Percentiles rank a stretch among this genome's conserved stretches.
Evolutionary conservation across 169 alveolate species (phyloP).

Genomic region (Cryptosporidium meleagridis): DNA sequence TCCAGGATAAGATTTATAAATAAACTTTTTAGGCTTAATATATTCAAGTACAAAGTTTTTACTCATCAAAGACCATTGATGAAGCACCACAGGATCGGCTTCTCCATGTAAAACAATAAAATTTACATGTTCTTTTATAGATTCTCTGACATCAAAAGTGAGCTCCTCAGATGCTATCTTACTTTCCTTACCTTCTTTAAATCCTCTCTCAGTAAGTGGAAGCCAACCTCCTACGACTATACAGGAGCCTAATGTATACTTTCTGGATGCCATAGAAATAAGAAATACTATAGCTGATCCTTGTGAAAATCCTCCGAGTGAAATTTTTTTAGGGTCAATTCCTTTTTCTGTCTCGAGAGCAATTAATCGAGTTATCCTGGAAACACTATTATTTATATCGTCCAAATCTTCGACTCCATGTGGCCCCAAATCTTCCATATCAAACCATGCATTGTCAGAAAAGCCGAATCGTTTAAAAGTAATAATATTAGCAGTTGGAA

Average conservation of each 20-base stretch:
- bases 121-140: slow-evolving; percentile 22
- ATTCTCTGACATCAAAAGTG: slow-evolving; percentile 36
- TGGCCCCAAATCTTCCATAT: slow-evolving; percentile 29
- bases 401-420: slow-evolving; percentile 27
- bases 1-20: slow-evolving; percentile 43
- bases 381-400: slow-evolving; percentile 19
- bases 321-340: slow-evolving; percentile 17
- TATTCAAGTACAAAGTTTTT: slow-evolving; percentile 3
- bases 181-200: slow-evolving; percentile 29
- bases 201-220: slow-evolving; percentile 53
- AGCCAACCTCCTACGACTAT: slow-evolving; percentile 72
- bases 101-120: slow-evolving; percentile 68
- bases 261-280: slow-evolving; percentile 41
- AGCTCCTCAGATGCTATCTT: slow-evolving; percentile 10
- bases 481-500: slow-evolving; percentile 20
- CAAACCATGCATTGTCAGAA: slow-evolving; percentile 63
- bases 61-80: slow-evolving; percentile 36
- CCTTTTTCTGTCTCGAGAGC: slow-evolving; percentile 36
- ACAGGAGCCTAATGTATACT: slow-evolving; percentile 50
- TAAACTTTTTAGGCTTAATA: slow-evolving; percentile 40
- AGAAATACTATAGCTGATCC: slow-evolving; percentile 40
- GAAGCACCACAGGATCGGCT: slow-evolving; percentile 48
- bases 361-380: slow-evolving; percentile 24
- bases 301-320: slow-evolving; percentile 67
- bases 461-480: slow-evolving; percentile 7